Evolutionary conservation across 1,139 yeast species (phyloP).

Genomic region (Williopsis jadinii): DNA sequence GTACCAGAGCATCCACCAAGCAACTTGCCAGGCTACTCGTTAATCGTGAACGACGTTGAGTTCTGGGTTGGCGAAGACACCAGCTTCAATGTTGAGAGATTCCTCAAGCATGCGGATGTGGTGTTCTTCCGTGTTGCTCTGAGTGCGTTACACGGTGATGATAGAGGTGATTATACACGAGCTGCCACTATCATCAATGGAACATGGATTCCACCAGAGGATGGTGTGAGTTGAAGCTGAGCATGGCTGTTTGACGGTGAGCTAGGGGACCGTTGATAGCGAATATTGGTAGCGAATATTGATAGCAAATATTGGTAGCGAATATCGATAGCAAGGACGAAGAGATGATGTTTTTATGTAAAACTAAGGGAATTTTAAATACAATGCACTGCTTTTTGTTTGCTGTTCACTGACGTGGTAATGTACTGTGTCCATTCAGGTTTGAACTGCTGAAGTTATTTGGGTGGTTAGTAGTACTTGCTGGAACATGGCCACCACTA

Average conservation of each 20-base stretch:
- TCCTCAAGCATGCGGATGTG: conserved; percentile 31
- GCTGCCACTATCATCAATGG: conserved; percentile 40
- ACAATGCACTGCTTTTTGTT: too few relatives aligned
- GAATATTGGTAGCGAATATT: too few relatives aligned
- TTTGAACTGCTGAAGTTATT: too few relatives aligned
- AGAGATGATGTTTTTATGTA: too few relatives aligned
- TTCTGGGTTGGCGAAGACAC: conserved; percentile 50
- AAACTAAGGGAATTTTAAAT: too few relatives aligned
- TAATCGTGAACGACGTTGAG: conserved; percentile 77
- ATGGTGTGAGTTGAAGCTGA: background rate
- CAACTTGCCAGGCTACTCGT: conserved; percentile 39
- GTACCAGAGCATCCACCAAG: conserved; percentile 13
- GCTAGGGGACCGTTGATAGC: too few relatives aligned
- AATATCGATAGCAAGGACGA: too few relatives aligned
- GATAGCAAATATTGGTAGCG: too few relatives aligned
- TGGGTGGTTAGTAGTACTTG: too few relatives aligned
- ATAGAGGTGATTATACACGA: conserved; percentile 46
- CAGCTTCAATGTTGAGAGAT: conserved; percentile 33
- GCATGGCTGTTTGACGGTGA: too few relatives aligned
- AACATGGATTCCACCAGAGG: background rate
- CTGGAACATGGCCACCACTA: background rate
- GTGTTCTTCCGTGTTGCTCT: conserved; percentile 50
- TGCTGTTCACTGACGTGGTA: too few relatives aligned
- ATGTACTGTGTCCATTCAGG: too few relatives aligned
- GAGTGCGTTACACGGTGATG: conserved; percentile 29